Evolutionary conservation across 2,329 filamentous ascomycete species (phyloP).

Genomic region (Leptographium radiaticola): DNA sequence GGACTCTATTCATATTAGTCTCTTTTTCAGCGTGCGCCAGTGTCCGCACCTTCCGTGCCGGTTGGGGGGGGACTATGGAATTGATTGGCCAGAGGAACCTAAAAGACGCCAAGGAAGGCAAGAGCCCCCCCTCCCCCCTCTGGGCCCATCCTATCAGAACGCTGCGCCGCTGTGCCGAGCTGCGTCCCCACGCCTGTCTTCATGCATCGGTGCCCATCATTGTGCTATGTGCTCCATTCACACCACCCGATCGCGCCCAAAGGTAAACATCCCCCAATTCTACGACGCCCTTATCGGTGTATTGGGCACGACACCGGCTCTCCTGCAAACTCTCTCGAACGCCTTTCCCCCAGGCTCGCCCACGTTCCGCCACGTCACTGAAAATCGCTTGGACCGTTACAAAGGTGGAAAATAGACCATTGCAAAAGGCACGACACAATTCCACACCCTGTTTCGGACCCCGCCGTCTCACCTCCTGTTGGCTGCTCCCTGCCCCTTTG

Average conservation of each 20-base stretch:
- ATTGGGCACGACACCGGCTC: background rate
- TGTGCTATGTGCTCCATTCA: background rate
- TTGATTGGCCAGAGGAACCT: background rate
- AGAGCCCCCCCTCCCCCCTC: background rate
- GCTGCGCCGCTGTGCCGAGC: background rate
- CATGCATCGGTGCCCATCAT: background rate
- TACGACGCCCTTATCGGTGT: background rate
- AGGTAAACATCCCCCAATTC: background rate
- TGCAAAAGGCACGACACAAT: background rate
- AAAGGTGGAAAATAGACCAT: background rate
- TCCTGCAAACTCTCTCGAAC: background rate
- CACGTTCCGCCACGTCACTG: background rate
- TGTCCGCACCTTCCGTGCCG: background rate
- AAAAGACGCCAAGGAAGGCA: background rate
- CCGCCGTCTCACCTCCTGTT: background rate
- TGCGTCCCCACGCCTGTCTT: background rate
- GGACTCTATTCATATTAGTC: too few species aligned
- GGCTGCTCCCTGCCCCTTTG: background rate
- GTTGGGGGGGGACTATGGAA: background rate
- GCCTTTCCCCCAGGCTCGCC: background rate
- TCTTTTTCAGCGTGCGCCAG: too few species aligned
- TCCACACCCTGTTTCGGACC: background rate
- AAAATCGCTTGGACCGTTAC: background rate
- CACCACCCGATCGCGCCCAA: background rate
- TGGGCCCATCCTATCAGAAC: background rate